Percentiles rank a stretch among this genome's conserved stretches.
Evolutionary conservation across 2,329 filamentous ascomycete species (phyloP).

Genomic region (Domatiomyces globalis): DNA sequence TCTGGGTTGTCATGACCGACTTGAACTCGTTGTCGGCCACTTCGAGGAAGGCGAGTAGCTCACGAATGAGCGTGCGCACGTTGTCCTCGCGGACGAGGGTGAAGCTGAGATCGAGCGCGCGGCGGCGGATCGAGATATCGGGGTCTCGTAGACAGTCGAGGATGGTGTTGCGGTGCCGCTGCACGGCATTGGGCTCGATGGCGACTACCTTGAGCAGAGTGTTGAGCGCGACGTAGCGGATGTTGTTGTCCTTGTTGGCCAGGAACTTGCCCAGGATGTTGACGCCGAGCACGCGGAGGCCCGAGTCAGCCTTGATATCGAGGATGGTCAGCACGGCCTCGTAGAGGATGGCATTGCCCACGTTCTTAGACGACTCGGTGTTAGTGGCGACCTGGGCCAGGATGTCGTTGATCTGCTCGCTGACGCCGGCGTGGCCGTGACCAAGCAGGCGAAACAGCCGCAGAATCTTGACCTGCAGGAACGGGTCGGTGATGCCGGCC

Average conservation of each 20-base stretch:
- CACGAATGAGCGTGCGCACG: conserved; percentile 80
- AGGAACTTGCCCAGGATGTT: conserved; percentile 98
- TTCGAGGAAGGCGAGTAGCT: conserved; percentile 87
- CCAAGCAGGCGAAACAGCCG: conserved; percentile 73
- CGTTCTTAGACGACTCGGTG: conserved; percentile 95
- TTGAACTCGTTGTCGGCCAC: conserved; percentile 98
- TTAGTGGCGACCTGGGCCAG: conserved; percentile 95
- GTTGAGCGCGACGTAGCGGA: conserved; percentile 93
- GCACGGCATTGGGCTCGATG: conserved; percentile 93
- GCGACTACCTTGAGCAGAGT: conserved; percentile 96
- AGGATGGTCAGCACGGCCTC: conserved; percentile 94
- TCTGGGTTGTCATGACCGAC: conserved; percentile 94
- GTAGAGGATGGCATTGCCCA: conserved; percentile 95
- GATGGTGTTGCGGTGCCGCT: conserved; percentile 93
- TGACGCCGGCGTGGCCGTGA: conserved; percentile 71
- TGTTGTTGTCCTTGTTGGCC: conserved; percentile 98
- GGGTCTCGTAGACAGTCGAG: conserved; percentile 90
- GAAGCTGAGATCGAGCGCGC: conserved; percentile 94
- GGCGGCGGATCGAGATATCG: conserved; percentile 90
- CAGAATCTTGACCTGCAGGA: conserved; percentile 92
- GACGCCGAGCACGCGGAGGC: conserved; percentile 81
- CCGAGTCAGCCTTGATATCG: conserved; percentile 94
- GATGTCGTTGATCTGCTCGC: conserved; percentile 97
- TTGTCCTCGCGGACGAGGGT: conserved; percentile 96
- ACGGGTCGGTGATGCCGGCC: conserved; percentile 93